These are phyloP conservation scores for Neopestalotiopsis clavispora DNA, from an alignment of 2,329 filamentous ascomycete species.

Conservation along the genomic window DNA sequence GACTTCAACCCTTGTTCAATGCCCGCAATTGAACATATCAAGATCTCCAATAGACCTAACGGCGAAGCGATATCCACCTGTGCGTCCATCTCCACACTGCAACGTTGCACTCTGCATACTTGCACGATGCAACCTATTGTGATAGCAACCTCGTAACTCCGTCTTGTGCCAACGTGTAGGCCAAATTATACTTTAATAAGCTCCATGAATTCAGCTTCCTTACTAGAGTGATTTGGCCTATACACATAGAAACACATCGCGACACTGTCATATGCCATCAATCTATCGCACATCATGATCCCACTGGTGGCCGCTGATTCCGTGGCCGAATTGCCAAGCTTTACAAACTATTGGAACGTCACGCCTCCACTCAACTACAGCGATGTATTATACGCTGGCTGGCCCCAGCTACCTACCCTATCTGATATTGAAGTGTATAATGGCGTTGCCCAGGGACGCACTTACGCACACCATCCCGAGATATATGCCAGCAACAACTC, in stretches of 20 bases:
- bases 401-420: slow-evolving; percentile 27
- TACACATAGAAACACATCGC: background rate
- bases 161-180: background rate
- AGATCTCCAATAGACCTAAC: background rate
- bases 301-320: background rate
- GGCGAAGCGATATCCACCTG: background rate
- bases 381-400: slow-evolving; percentile 30
- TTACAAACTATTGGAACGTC: slow-evolving; percentile 23
- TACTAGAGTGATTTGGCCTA: background rate
- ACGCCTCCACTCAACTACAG: slow-evolving; percentile 27
- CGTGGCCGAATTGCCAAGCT: background rate
- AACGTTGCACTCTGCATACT: slow-evolving; percentile 7
- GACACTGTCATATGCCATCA: background rate
- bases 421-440: slow-evolving; percentile 29
- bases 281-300: background rate
- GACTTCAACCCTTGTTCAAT: background rate
- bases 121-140: background rate
- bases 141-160: background rate
- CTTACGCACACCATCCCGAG: slow-evolving; percentile 31
- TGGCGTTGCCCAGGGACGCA: slow-evolving; percentile 26
- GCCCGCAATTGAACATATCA: background rate
- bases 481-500: slow-evolving; percentile 24
- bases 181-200: background rate
- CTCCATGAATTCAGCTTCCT: background rate
- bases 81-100: background rate